phyloP scores from a whole-genome alignment of 495 filamentous ascomycete species.

The Copromyces sp. region DNA sequence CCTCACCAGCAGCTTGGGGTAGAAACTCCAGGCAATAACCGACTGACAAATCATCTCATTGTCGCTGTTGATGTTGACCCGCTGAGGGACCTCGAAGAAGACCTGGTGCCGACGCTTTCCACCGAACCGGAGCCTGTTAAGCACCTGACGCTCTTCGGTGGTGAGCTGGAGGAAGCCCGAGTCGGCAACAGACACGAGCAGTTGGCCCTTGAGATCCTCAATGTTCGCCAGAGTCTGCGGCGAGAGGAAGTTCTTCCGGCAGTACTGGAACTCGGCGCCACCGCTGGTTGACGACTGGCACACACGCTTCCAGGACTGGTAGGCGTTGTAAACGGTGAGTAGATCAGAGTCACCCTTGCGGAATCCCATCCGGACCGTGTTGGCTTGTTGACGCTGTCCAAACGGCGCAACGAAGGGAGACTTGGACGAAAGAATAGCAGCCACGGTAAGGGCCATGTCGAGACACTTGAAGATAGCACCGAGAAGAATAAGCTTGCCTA shows the following conservation, averaged over 20 bases:
- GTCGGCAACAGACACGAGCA: slow-evolving; percentile 71
- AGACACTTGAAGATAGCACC: slow-evolving; percentile 80
- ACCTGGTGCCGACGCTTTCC: slow-evolving; percentile 49
- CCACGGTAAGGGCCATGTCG: slow-evolving; percentile 81
- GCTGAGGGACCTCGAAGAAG: slow-evolving; percentile 71
- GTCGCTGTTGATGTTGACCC: slow-evolving; percentile 59
- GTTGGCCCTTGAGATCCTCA: slow-evolving; percentile 87
- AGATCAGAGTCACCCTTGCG: slow-evolving; percentile 83
- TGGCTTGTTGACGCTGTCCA: slow-evolving; percentile 69
- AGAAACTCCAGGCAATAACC: slow-evolving; percentile 85
- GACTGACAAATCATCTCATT: slow-evolving; percentile 70
- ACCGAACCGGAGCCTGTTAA: slow-evolving; percentile 45
- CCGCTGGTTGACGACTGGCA: slow-evolving; percentile 50
- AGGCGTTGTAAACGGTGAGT: slow-evolving; percentile 86
- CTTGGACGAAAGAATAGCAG: slow-evolving; percentile 87
- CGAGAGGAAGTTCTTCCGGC: slow-evolving; percentile 82
- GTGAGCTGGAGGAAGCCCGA: slow-evolving; percentile 70
- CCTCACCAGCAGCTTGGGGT: slow-evolving; percentile 78
- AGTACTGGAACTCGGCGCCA: slow-evolving; percentile 71
- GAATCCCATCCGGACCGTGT: slow-evolving; percentile 65
- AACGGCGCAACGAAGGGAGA: slow-evolving; percentile 84
- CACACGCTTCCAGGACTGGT: slow-evolving; percentile 72
- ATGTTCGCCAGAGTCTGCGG: slow-evolving; percentile 77
- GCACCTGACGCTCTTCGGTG: slow-evolving; percentile 49
- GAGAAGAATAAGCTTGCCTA: slow-evolving; percentile 84